Evolutionary conservation across 768 basidiomycete genomes (phyloP), one percentile per base, ranked within the genome.

Genomic region (Mrakia blollopis): DNA sequence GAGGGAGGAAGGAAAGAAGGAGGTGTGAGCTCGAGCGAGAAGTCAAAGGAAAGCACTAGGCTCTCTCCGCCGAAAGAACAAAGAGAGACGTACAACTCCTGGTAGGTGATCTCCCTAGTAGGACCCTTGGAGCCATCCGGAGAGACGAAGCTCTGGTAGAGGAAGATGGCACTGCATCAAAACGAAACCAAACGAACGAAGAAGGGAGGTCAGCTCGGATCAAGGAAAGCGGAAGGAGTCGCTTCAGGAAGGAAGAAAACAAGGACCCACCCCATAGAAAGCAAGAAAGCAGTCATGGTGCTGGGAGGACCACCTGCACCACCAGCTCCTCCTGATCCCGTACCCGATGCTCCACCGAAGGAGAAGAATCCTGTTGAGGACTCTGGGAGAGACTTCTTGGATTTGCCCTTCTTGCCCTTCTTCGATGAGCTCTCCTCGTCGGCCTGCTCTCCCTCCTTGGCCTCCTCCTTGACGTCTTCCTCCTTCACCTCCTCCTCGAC

Each of bases 21-120:
- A 60, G 61, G 11, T 21, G 39, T 52, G 67, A 60, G 39, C 32
- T 68, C 32, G 32, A 11, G 14, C 14, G 1, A 10, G 72, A 62
- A n/a, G 39, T n/a, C 0, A 44, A 37, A 30, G 60, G 65, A 10
- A 28, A 21, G 71, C 11, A 16, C 41, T 32, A 74, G 54, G 76
- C n/a, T 60, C 28, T 9, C 10, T 44, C 10, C 39, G 6, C 44
- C 5, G 14, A 30, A 70, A 16, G 44, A 2, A 10, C 44, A 18
- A 18, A 18, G n/a, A n/a, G n/a, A n/a, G 21, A 82, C 83, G 80
- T 72, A 84, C 83, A 99, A 99, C 84, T 98, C 97, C 85, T 98
- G 95, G 96, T 97, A 99, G 79, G 97, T 99, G 80, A 99, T 98
- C 85, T 99, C 97, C 77, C 91, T 89, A 1, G 91, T 39, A 23